Base-by-base conservation (phyloP, 2,329 filamentous ascomycete species). In the Fusarium graminum region DNA sequence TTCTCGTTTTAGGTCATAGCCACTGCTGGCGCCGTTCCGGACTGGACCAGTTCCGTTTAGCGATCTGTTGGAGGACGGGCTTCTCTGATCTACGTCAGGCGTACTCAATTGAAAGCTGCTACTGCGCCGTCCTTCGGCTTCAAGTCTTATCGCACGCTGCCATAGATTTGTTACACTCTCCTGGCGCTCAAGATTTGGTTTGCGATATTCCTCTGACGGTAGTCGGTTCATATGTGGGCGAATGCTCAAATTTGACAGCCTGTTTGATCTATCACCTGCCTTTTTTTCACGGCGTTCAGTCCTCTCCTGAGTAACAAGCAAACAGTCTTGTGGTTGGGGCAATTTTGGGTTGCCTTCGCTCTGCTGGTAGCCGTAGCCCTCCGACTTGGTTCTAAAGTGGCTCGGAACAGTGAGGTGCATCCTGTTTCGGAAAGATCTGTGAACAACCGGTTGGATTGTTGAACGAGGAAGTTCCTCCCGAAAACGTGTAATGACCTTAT, bases 401-500 rank as follows among this genome's bases (percentile, higher is more conserved):
- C 68, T 76, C 2, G 77, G 74, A 7, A 80, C 66, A 5, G 73
- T 71, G 2, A 78, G 63, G 47, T 79, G 75, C 0, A 83, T 61
- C 34, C 73, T 80, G 7, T 74, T 70, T 34, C 80, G 68, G 29
- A 82, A 63, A 13, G 78, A 79, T 11, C 59, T 67, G 44, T 70
- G 59, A 25, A 25, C 14, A 6, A 50, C 22, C 10, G 28, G 47
- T 13, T 50, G 74, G 8, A 57, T 57, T 9, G 39, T 19, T 8
- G 38, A 25, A 7, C 42, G 34, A 6, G 52, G 43, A 47, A 82
- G 78, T 7, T 81, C 75, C 58, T 84, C 81, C 11, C 68, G 74
- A 65, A 83, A 83, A 19, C 74, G 80, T 63, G 79, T 82, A 43
- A 63, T 64, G 2, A 78, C 57, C 12, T 71, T 73, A n/a, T 62